A percentile compares a stretch with the other conserved stretches of the same genome.
phyloP scores from a whole-genome alignment of 345 rosid species.

The Fremontodendron californicum region DNA sequence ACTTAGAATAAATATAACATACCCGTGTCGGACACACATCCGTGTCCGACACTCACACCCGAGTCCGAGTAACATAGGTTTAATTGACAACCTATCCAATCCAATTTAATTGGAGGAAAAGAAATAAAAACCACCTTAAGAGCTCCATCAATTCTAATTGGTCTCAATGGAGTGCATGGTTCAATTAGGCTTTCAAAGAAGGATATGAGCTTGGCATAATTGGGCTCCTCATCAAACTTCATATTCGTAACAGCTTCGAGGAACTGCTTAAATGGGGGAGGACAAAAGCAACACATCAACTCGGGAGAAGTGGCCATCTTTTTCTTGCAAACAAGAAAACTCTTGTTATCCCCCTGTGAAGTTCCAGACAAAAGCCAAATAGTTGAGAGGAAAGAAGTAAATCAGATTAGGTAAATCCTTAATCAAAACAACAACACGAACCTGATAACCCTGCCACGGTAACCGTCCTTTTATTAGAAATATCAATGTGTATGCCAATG shows the following conservation, averaged over 20 bases:
- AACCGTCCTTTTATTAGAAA: constrained; percentile 89
- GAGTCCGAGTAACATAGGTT: too few relatives aligned
- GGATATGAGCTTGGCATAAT: constrained; percentile 83
- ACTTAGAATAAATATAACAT: too few relatives aligned
- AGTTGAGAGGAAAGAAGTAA: constrained; percentile 3
- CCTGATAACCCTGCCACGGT: constrained; percentile 99
- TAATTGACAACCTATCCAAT: background rate
- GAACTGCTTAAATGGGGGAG: constrained; percentile 71
- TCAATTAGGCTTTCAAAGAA: constrained; percentile 70
- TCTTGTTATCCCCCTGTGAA: constrained; percentile 87
- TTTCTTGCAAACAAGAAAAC: constrained; percentile 94
- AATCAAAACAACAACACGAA: constrained; percentile 14
- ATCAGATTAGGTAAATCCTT: background rate
- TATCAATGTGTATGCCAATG: constrained; percentile 89
- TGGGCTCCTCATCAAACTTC: constrained; percentile 92
- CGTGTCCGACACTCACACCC: too few relatives aligned
- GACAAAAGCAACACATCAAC: constrained; percentile 83
- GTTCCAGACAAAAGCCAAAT: constrained; percentile 9
- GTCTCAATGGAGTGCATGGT: constrained; percentile 60
- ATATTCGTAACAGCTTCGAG: constrained; percentile 87
- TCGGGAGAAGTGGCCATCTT: constrained; percentile 92
- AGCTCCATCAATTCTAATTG: constrained; percentile 93
- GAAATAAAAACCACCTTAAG: constrained; percentile 53
- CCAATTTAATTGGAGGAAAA: constrained; percentile 1
- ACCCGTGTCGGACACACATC: too few relatives aligned